Conservation (phyloP, 352 stramenopile species). For the Phytopythium montanum region DNA sequence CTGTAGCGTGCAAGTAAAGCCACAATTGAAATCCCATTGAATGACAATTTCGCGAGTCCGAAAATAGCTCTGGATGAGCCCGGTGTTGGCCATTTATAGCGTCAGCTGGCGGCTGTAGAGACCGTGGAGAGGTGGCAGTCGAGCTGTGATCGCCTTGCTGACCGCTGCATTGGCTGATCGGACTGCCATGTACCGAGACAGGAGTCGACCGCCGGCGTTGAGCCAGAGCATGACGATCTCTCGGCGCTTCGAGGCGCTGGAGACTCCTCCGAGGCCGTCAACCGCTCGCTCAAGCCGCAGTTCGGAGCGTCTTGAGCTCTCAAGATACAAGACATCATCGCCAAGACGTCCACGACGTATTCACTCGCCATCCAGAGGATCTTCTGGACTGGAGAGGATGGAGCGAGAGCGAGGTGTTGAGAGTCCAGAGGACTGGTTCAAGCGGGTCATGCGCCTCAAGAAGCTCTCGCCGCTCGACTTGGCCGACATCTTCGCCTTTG, state of each 20-base stretch:
- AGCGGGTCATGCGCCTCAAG: constrained; percentile 38
- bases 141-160: background rate
- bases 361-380: too few species aligned
- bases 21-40: too few species aligned
- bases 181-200: background rate
- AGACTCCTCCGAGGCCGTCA: constrained; percentile 11
- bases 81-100: background rate
- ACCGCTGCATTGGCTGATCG: background rate
- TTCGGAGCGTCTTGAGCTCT: background rate
- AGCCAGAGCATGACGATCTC: constrained; percentile 6
- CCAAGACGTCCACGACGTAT: background rate
- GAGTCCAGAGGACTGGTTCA: constrained; percentile 46
- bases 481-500: constrained; percentile 49
- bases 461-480: constrained; percentile 51
- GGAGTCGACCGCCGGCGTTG: background rate
- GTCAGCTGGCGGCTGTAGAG: background rate
- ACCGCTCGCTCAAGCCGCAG: constrained; percentile 11
- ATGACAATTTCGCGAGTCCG: too few species aligned
- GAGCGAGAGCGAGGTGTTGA: constrained; percentile 11
- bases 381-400: background rate
- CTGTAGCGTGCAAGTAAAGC: too few species aligned
- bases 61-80: background rate
- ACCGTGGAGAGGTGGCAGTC: background rate
- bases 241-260: background rate
- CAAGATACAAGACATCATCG: background rate